Evolutionary conservation across 176 grass and related monocot genomes (phyloP).

Genomic region (Zoysia japonica): DNA sequence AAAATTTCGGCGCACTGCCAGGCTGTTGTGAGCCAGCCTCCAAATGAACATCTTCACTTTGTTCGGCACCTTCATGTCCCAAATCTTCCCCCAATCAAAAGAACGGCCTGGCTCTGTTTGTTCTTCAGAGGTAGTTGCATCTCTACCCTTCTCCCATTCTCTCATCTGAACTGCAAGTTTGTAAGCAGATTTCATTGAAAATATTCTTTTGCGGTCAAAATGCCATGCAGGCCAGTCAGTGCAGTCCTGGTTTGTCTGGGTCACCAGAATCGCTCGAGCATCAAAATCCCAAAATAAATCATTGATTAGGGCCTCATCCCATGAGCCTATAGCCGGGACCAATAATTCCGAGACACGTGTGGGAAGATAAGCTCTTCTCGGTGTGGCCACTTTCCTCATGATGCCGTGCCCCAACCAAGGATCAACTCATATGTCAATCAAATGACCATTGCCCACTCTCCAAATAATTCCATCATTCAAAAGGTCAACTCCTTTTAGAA

Average conservation of each 20-base stretch:
- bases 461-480: not conserved
- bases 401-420: not conserved
- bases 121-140: not conserved
- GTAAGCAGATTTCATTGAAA: not conserved
- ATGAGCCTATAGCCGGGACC: rapidly evolving
- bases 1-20: not conserved
- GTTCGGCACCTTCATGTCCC: rapidly evolving
- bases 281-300: not conserved
- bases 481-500: not conserved
- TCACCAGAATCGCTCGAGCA: not conserved
- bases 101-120: rapidly evolving
- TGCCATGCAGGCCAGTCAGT: not conserved
- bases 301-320: not conserved
- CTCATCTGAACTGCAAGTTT: not conserved
- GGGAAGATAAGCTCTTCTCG: rapidly evolving
- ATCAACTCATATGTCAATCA: not conserved
- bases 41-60: not conserved
- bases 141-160: rapidly evolving
- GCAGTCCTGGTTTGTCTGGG: not conserved
- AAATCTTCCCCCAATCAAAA: not conserved
- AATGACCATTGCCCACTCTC: not conserved
- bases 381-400: not conserved
- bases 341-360: not conserved
- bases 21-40: not conserved
- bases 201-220: not conserved